Evolutionary conservation across 495 filamentous ascomycete species (phyloP), one percentile per base, ranked within the genome.

Genomic region (Massariosphaeria phaeospora): DNA sequence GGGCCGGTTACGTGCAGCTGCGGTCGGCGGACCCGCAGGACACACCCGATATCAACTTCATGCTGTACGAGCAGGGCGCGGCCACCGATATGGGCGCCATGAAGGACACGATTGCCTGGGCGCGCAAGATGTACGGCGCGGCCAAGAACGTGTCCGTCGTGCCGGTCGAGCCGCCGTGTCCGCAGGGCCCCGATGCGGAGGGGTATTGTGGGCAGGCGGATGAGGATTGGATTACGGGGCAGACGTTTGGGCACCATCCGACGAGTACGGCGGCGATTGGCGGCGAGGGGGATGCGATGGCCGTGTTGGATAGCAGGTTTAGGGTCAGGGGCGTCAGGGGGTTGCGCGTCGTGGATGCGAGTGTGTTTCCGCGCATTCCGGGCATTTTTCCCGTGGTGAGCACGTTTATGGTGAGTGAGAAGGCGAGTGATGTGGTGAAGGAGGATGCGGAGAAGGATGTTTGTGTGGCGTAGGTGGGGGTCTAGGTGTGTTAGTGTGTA

Each of bases 281-380:
- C 0, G 48, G 47, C 13, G 75, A 75, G 3, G 65, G 68, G 1
- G 77, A 81, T 46, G 25, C 30, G 44, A 62, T 75, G 58, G 78
- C 78, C 0, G 59, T 62, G 20, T 25, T 62, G 36, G 55, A 62
- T 57, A 23, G 15, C 0, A 26, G 53, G 24, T 62, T 52, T 20
- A 51, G 47, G n/a, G 59, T 62, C 5, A 39, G 53, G 25, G 59
- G 59, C 8, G 52, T 62, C 7, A 56, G 34, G 47, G 59, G 59
- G 7, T 35, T 62, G 23, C 52, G 59, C 42, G 59, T 62, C 8
- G 59, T 62, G 45, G 59, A 62, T 53, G 53, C 53, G 20, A 52
- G 46, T 35, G 42, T 50, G 6, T 62, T 46, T 30, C 59, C 59
- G 15, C 41, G 34, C 27, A 56, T 57, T 51, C 52, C 60, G 15